Evolutionary conservation across 257 asterid species (phyloP).

Genomic region (Thymus quinquecostatus): DNA sequence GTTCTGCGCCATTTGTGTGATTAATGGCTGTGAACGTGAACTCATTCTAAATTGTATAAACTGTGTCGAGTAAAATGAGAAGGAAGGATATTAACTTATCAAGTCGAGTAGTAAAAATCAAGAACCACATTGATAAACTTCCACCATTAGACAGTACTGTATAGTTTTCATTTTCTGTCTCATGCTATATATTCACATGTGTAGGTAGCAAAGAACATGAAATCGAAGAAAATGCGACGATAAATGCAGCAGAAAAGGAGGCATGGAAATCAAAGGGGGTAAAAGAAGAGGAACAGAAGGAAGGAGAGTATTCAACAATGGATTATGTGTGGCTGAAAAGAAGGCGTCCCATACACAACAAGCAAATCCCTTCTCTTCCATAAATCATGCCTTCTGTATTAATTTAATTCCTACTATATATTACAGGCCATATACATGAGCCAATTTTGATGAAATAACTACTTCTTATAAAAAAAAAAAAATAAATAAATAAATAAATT

Average conservation of each 20-base stretch:
- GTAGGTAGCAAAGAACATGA: constrained; percentile 43
- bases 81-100: too few species aligned
- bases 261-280: constrained; percentile 40
- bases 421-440: background rate
- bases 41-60: background rate
- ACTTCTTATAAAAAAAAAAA: background rate
- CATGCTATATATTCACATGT: background rate
- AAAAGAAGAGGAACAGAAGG: constrained; percentile 48
- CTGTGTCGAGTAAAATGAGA: too few species aligned
- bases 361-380: constrained; percentile 51
- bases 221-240: constrained; percentile 33
- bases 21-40: background rate
- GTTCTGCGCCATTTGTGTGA: background rate
- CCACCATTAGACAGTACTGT: background rate
- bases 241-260: constrained; percentile 44
- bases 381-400: constrained; percentile 34
- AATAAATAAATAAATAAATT: background rate
- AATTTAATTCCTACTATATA: background rate
- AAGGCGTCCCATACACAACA: constrained; percentile 75
- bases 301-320: constrained; percentile 56
- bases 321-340: constrained; percentile 61
- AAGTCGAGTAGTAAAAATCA: background rate
- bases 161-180: background rate
- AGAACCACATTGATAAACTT: background rate
- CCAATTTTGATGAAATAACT: constrained; percentile 5